Evolutionary conservation across 305 asterid species (phyloP).

Genomic region (Fraxinus sp.): DNA sequence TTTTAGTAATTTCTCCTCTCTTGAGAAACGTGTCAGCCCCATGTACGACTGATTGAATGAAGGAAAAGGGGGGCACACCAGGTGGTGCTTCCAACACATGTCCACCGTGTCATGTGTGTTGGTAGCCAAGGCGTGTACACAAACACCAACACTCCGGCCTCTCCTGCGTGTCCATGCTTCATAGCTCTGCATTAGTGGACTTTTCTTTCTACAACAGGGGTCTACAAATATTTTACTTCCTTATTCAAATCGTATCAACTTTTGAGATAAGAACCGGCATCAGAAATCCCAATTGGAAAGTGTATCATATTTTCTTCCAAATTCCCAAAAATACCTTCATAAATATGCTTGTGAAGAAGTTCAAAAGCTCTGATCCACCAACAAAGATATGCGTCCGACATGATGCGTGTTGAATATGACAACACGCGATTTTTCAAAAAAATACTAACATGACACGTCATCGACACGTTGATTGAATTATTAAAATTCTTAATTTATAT

Average conservation of each 20-base stretch:
- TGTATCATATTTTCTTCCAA: neutral
- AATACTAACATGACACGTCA: neutral
- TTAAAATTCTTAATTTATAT: no score
- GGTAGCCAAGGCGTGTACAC: neutral
- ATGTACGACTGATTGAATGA: neutral
- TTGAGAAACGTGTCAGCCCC: neutral
- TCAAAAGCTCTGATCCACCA: neutral
- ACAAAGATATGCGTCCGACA: neutral
- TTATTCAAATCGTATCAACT: neutral
- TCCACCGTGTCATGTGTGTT: neutral
- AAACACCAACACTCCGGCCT: neutral
- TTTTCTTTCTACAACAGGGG: neutral
- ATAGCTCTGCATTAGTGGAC: neutral
- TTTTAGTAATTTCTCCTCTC: neutral
- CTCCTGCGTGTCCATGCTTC: neutral
- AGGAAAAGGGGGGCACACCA: neutral
- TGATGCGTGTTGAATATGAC: neutral
- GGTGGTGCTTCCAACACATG: neutral
- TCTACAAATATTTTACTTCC: neutral
- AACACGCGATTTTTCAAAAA: neutral
- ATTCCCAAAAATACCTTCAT: neutral
- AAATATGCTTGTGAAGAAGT: neutral
- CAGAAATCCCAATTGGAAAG: neutral
- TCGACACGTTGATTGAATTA: neutral
- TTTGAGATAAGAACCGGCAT: neutral